Conservation (phyloP, 768 basidiomycete species). For the Roridomyces roridus region DNA sequence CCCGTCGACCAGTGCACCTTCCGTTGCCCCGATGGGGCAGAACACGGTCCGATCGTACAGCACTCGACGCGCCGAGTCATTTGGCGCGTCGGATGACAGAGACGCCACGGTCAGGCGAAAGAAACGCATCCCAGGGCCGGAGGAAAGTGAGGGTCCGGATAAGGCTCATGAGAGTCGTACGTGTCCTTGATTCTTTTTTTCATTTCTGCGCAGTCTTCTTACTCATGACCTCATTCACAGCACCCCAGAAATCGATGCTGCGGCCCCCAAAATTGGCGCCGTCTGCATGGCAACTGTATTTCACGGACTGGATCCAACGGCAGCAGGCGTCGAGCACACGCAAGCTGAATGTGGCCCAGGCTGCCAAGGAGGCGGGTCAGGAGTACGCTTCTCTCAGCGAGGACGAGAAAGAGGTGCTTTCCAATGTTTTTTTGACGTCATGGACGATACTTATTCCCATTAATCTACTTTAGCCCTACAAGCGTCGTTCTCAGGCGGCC, state of each 20-base stretch:
- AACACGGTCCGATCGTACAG: conserved; percentile 65
- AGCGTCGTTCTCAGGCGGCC: conserved; percentile 79
- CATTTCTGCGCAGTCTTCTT: conserved; percentile 15
- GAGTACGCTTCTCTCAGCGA: conserved; percentile 81
- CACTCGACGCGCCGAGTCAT: conserved; percentile 66
- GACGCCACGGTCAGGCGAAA: conserved; percentile 79
- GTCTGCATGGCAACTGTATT: conserved; percentile 96
- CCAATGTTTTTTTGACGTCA: conserved; percentile 33
- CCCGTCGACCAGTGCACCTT: conserved; percentile 76
- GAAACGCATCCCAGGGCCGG: conserved; percentile 43
- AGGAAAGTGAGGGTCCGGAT: conserved; percentile 39
- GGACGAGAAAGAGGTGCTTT: conserved; percentile 83
- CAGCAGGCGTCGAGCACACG: conserved; percentile 80
- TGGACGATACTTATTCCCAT: conserved; percentile 21
- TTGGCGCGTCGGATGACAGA: conserved; percentile 63
- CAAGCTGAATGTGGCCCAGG: conserved; percentile 94
- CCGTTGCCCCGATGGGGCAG: conserved; percentile 51
- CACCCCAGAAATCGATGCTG: conserved; percentile 75
- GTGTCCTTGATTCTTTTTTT: conserved; percentile 30
- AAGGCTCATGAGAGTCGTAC: conserved; percentile 54
- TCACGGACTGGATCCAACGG: conserved; percentile 92
- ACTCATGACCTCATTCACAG: conserved; percentile 42
- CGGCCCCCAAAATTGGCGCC: conserved; percentile 91
- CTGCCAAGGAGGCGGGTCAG: conserved; percentile 92
- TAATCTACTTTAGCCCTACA: conserved; percentile 70